Evolutionary conservation across 192 early-diverging fungal genomes (phyloP).

Genomic region (Funneliformis mosseae): DNA sequence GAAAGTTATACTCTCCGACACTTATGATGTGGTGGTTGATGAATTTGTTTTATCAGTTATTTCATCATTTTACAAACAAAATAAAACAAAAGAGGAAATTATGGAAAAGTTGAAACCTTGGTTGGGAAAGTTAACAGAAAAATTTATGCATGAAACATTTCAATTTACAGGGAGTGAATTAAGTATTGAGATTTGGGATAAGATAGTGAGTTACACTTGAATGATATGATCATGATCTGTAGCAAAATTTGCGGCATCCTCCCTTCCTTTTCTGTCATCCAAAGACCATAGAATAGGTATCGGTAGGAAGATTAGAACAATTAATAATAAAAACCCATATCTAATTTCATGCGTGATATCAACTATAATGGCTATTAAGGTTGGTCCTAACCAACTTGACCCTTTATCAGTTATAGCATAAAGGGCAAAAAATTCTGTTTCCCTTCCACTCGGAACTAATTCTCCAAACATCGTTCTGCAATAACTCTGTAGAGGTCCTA

Average conservation of each 20-base stretch:
- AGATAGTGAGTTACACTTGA: background rate
- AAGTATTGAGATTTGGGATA: background rate
- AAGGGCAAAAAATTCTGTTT: constrained; percentile 67
- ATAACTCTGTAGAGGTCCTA: constrained; percentile 48
- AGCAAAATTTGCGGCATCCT: constrained; percentile 42
- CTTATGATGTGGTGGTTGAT: background rate
- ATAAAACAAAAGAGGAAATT: background rate
- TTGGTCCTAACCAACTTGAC: constrained; percentile 65
- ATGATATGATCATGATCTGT: constrained; percentile 16
- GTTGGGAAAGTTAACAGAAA: background rate
- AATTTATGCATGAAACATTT: background rate
- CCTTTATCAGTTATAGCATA: constrained; percentile 72
- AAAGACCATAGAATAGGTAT: constrained; percentile 52
- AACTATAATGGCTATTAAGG: constrained; percentile 59
- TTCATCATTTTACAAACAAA: background rate
- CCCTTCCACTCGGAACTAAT: constrained; percentile 59
- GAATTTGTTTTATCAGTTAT: background rate
- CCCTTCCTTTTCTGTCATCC: constrained; percentile 53
- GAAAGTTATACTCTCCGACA: background rate
- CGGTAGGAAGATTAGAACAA: constrained; percentile 49
- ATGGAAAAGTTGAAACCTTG: background rate
- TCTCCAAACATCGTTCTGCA: constrained; percentile 62
- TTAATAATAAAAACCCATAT: constrained; percentile 53
- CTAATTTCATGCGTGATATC: constrained; percentile 53
- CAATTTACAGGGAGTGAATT: background rate